These are phyloP conservation scores for Ogataea salicorniae DNA, from an alignment of 805 yeast species.

Conservation along the genomic window DNA sequence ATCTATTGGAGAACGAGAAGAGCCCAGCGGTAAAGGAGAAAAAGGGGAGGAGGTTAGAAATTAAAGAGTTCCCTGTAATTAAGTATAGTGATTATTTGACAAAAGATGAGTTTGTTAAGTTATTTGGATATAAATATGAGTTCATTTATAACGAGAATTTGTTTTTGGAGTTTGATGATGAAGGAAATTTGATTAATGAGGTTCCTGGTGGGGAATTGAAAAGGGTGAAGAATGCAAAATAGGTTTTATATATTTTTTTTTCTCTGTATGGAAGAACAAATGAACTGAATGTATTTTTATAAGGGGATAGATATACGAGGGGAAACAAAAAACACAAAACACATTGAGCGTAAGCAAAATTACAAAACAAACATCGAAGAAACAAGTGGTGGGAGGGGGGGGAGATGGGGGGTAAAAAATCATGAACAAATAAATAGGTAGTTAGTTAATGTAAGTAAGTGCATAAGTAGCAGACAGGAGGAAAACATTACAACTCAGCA, in stretches of 20 bases:
- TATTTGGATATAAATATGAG: conserved; percentile 42
- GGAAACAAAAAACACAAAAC: too few species aligned
- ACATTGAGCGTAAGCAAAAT: too few species aligned
- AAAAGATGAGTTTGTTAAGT: conserved; percentile 41
- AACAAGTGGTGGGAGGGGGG: too few species aligned
- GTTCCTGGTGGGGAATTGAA: conserved; percentile 4
- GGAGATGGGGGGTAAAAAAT: too few species aligned
- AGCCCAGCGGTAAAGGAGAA: conserved; percentile 82
- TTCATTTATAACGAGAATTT: conserved; percentile 21
- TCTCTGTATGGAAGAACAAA: not conserved
- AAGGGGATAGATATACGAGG: too few species aligned
- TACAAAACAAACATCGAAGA: too few species aligned
- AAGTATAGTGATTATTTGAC: conserved; percentile 50
- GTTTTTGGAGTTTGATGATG: conserved; percentile 21
- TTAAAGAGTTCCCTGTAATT: conserved; percentile 55
- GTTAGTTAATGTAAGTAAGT: too few species aligned
- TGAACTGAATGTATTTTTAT: not conserved
- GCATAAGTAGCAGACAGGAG: too few species aligned
- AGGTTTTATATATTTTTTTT: not conserved
- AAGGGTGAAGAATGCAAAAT: not conserved
- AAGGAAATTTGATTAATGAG: conserved; percentile 11
- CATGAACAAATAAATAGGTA: too few species aligned
- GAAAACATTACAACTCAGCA: too few species aligned
- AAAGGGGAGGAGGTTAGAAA: conserved; percentile 57
- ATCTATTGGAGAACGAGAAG: conserved; percentile 74